Evolutionary conservation across 2,329 filamentous ascomycete species (phyloP), one percentile per base, ranked within the genome.

Genomic region (Thielaviopsis ethacetica): DNA sequence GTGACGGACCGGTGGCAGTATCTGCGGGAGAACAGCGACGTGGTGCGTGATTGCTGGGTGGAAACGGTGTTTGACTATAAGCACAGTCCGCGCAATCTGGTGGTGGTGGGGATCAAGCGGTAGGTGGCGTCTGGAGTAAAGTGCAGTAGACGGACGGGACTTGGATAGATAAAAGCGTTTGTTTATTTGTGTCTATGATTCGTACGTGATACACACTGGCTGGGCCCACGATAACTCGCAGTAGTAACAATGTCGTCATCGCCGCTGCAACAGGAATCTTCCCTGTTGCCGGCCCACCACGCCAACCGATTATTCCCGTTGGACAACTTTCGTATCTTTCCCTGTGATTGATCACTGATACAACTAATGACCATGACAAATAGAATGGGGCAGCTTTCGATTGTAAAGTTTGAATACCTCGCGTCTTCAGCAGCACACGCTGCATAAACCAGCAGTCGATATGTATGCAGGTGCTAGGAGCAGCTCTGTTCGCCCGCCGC

Each of bases 21-120:
- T 72, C 73, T 98, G 64, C 79, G 76, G 60, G 91, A 98, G 72
- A 87, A 95, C 65, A 66, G 73, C 55, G 79, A 85, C 50, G 73
- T 84, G 6, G 83, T 90, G 52, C 73, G 79, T 63, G 79, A 86
- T 63, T 86, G 84, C 61, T 98, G 93, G 93, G 91, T 95, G 5
- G 89, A 97, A 73, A 78, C 86, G 0, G 90, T 96, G 4, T 97
- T 97, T 73, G 89, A 95, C 64, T 96, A 95, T 70, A 74, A 72
- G 44, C 72, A 86, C 67, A 95, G 90, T 68, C 93, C 93, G 54
- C 77, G 93, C 62, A 97, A 98, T 71, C 70, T 97, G 66, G 91
- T 95, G 1, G 86, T 98, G 3, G 91, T 97, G 30, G 93, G 91
- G 0, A 78, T 97, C 55, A 96, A 95, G 73, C 81, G 78, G 65